A percentile compares a stretch with the other conserved stretches of the same genome.
Evolutionary conservation across 2,329 filamentous ascomycete genomes (phyloP).

Genomic region (Shiraia sp.): DNA sequence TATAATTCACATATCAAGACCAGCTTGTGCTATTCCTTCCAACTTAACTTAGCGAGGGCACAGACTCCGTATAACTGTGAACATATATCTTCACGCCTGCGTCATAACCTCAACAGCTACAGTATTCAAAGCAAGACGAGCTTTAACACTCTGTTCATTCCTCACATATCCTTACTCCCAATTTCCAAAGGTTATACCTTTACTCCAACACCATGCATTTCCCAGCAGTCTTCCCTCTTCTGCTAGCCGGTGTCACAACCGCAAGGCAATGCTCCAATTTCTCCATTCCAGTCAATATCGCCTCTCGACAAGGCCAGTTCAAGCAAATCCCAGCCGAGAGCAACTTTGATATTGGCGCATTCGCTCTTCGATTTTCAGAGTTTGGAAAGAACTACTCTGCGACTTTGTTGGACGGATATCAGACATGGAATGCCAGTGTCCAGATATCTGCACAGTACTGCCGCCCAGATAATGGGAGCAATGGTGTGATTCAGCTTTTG

Average conservation of each 20-base stretch:
- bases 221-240: slow-evolving; percentile 14
- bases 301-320: slow-evolving; percentile 59
- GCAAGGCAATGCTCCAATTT: slow-evolving; percentile 53
- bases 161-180: neutral
- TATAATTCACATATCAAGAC: too few species aligned
- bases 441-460: slow-evolving; percentile 66
- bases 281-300: slow-evolving; percentile 60
- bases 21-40: too few species aligned
- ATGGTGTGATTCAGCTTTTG: slow-evolving; percentile 51
- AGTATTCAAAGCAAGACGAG: too few species aligned
- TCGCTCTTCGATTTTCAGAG: slow-evolving; percentile 43
- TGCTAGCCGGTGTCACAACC: slow-evolving; percentile 21
- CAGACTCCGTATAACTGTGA: too few species aligned
- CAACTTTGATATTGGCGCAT: slow-evolving; percentile 62
- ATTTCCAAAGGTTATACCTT: neutral
- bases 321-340: slow-evolving; percentile 51
- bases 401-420: slow-evolving; percentile 52
- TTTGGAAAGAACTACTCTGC: slow-evolving; percentile 51
- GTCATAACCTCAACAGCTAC: too few species aligned
- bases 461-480: slow-evolving; percentile 50
- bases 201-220: slow-evolving; percentile 11
- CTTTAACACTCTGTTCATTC: too few species aligned
- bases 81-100: too few species aligned
- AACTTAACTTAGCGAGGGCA: too few species aligned
- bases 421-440: slow-evolving; percentile 58